Base-by-base conservation (phyloP, 805 yeast species). In the Naumovozyma castellii region DNA sequence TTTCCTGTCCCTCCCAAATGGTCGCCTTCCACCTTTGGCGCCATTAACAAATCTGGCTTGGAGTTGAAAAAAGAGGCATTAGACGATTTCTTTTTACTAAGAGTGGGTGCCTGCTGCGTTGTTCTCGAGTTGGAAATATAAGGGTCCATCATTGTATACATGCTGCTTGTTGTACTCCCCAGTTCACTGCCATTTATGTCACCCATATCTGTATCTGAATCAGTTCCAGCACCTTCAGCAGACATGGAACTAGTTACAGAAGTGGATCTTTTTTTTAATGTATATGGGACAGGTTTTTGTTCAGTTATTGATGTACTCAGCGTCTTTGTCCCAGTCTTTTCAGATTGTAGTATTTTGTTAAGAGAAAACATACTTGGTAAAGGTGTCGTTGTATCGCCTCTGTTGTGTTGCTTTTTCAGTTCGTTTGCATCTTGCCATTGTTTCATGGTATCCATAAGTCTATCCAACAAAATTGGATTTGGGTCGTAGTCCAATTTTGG, bases 121-220 rank as follows among this genome's bases (percentile, higher is more conserved):
- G 10, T 22, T 25, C 34, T 27, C 14, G 20, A 20, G 12, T 16
- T 14, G 13, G 35, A 8, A 13, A 31, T 4, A 29, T 19, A 34
- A 5, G 46, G 39, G n/a, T 47, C 56, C 12, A 41, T 35, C 22
- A 43, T 43, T 1, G 49, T 45, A 29, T 46, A 44, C 3, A 56
- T 38, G 38, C 62, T 59, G 29, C 62, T 59, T n/a, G 45, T 44
- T 2, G 47, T 40, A 36, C 62, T 57, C n/a, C 45, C 57, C n/a
- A 41, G 32, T 14, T 53, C 58, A 18, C 33, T 18, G 17, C 39
- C 52, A 12, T 37, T 33, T 18, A 38, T 41, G 16, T 37, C 47
- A 54, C 42, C 38, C 29, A 42, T 43, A 18, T 41, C 50, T 58
- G 55, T 56, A 35, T 53, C 57, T 1, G 48, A 52, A 32, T 59